Evolutionary conservation across 225 moss, liverwort and hornwort species (phyloP), one percentile per base, ranked within the genome.

Genomic region (Sphagnum tenellum): DNA sequence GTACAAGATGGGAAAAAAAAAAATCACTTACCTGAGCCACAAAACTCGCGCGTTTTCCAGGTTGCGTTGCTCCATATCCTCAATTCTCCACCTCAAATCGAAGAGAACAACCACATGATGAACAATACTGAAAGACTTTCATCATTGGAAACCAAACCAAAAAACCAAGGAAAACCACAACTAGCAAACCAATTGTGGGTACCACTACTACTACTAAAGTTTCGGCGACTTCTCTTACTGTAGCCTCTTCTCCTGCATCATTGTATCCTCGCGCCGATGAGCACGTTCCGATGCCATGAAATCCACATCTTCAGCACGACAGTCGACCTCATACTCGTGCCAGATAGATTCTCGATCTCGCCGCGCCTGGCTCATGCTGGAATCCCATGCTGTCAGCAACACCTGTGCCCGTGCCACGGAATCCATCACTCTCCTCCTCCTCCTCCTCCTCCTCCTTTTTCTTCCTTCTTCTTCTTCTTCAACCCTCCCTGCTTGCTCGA

Each of bases 351-450:
- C 83, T 72, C 79, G 74, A 72, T 79, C 72, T 0, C 83, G 83
- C 56, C 77, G 63, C n/a, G 83, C 83, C 70, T 80, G 79, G 76
- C 79, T 83, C 83, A 83, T 83, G 61, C 83, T 83, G 59, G 79
- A 79, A 53, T 80, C 77, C 83, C 76, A 83, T 4, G 83, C 77
- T 49, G 83, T 83, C 79, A 80, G 55, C 62, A 79, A 67, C 65
- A 72, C 79, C 70, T 83, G 83, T 65, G 77, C 83, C 54, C 72
- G 77, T 58, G 79, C 83, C 55, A 80, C 72, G 54, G 62, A 59
- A 63, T 83, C 83, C 83, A 83, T 83, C 75, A 1, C 64, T 46
- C 2, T 46, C 47, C 44, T 4, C 12, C 45, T 60, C 9, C 12
- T 12, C 45, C 29, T 29, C 0, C 29, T 29, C 1, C 29, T 29